Conservation (phyloP, 441 rosid genomes). For the Croton setiger region DNA sequence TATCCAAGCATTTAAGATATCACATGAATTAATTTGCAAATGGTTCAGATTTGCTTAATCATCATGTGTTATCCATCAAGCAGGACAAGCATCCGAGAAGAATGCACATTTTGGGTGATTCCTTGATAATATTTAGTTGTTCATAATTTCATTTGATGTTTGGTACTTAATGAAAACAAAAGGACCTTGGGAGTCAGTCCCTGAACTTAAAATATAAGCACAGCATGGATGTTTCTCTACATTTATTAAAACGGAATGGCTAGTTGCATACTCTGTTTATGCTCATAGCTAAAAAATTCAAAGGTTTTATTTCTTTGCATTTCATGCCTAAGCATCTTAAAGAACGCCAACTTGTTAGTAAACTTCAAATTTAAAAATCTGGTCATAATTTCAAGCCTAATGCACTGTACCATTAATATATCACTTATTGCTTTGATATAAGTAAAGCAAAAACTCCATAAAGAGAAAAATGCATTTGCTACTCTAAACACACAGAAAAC, state of each 20-base stretch:
- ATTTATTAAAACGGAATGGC: neutral
- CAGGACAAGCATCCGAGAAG: neutral
- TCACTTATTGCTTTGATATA: slow-evolving; percentile 7
- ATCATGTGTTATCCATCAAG: neutral
- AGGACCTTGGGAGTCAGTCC: no score
- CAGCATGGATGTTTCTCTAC: neutral
- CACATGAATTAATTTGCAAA: neutral
- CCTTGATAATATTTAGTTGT: neutral
- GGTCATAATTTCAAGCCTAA: slow-evolving; percentile 16
- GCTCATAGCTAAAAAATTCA: neutral
- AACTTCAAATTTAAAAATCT: slow-evolving; percentile 12
- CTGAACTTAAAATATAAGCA: neutral
- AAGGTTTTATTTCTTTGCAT: neutral
- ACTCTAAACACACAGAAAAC: slow-evolving; percentile 23
- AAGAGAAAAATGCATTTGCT: slow-evolving; percentile 20
- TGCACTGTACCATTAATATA: slow-evolving; percentile 2
- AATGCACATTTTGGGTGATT: neutral
- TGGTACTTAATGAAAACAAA: neutral
- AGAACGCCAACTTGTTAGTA: neutral
- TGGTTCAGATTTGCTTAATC: neutral
- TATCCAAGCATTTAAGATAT: neutral
- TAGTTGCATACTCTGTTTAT: neutral
- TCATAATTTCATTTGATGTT: neutral
- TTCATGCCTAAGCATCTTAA: neutral
- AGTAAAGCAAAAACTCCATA: neutral